A percentile compares a stretch with the other conserved stretches of the same genome.
Evolutionary conservation across 2,329 filamentous ascomycete species (phyloP).

Genomic region (Zalaria sp.): DNA sequence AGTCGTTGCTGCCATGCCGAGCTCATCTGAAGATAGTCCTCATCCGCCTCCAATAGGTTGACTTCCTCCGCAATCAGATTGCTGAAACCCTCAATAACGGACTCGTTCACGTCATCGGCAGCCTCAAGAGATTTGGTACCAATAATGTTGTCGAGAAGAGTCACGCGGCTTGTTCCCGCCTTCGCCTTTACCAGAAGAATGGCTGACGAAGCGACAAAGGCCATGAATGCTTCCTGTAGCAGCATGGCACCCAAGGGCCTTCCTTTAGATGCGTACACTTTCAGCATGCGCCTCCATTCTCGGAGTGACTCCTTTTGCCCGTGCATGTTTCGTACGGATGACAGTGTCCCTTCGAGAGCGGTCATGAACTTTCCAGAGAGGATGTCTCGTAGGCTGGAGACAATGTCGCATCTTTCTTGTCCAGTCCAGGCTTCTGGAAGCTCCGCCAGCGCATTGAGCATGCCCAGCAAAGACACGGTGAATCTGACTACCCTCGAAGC

Average conservation of each 20-base stretch:
- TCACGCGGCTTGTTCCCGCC: conserved; percentile 15
- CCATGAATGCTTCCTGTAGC: conserved; percentile 77
- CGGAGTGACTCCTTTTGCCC: conserved; percentile 50
- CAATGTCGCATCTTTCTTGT: conserved; percentile 56
- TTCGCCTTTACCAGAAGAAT: conserved; percentile 56
- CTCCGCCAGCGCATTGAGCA: conserved; percentile 67
- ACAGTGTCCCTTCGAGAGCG: conserved; percentile 77
- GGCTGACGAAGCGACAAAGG: conserved; percentile 64
- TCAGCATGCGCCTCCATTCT: conserved; percentile 79
- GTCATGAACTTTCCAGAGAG: conserved; percentile 77
- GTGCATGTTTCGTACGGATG: conserved; percentile 71
- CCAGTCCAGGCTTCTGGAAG: conserved; percentile 71
- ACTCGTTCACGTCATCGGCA: not conserved
- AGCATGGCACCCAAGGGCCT: conserved; percentile 84
- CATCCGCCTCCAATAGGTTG: conserved; percentile 71
- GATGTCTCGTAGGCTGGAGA: conserved; percentile 56
- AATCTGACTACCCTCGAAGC: conserved; percentile 47
- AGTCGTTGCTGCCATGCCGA: conserved; percentile 77
- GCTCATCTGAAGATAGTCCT: conserved; percentile 78
- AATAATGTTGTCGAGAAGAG: no score
- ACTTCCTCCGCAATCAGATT: conserved; percentile 70
- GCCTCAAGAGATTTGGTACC: no score
- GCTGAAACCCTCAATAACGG: conserved; percentile 41
- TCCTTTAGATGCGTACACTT: conserved; percentile 66
- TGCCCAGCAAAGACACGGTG: conserved; percentile 75